Conservation (phyloP, 2,329 filamentous ascomycete genomes). For the Chalaropsis thielavioides region DNA sequence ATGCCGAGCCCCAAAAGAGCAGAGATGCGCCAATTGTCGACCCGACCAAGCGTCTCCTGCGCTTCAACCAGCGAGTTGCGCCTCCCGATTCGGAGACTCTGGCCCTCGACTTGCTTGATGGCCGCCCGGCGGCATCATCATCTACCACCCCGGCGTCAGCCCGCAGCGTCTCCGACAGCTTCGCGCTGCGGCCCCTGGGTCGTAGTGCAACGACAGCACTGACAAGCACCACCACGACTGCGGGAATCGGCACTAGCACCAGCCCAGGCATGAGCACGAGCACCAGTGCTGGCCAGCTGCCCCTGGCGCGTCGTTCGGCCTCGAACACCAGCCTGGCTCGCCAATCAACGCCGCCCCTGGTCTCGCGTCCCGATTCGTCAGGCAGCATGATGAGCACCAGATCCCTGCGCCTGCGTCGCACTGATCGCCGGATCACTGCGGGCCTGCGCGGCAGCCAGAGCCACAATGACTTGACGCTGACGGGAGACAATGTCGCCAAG, state of each 20-base stretch:
- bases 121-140: not conserved
- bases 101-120: not conserved
- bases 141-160: slow-evolving; percentile 12
- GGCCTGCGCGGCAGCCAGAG: slow-evolving; percentile 42
- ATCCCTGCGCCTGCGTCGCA: slow-evolving; percentile 57
- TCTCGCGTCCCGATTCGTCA: slow-evolving; percentile 48
- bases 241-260: slow-evolving; percentile 15
- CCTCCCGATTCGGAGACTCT: not conserved
- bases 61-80: slow-evolving; percentile 6
- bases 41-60: not conserved
- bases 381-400: slow-evolving; percentile 37
- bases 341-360: slow-evolving; percentile 38
- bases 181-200: slow-evolving; percentile 13
- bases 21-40: slow-evolving; percentile 6
- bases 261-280: slow-evolving; percentile 17
- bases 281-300: slow-evolving; percentile 21
- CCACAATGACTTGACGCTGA: slow-evolving; percentile 6
- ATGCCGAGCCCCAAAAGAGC: slow-evolving; percentile 34
- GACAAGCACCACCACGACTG: not conserved
- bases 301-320: slow-evolving; percentile 29
- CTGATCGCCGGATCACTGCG: slow-evolving; percentile 54
- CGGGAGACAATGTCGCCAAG: not conserved
- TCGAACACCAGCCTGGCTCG: slow-evolving; percentile 42
- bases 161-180: slow-evolving; percentile 30
- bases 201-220: slow-evolving; percentile 8